Evolutionary conservation across 1,284 basidiomycete genomes (phyloP), one percentile per base, ranked within the genome.

Genomic region (Sporisorium sorghi): DNA sequence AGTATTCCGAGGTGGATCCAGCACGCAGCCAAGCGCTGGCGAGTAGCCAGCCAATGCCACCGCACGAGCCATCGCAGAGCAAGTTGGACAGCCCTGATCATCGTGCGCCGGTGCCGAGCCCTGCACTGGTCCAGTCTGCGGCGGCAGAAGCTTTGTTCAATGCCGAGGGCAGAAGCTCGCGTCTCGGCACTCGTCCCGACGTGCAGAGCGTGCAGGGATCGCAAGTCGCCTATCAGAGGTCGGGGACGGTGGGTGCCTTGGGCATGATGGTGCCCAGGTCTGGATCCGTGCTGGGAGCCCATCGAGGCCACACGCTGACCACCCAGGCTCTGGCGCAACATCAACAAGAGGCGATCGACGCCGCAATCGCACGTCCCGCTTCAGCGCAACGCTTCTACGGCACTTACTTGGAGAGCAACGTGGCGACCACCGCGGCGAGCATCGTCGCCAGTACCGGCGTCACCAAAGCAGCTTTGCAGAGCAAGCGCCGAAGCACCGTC

Each of bases 401-500:
- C 15, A 67, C 70, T 1, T 42, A 32, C 12, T 37, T 63, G 26
- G 70, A 73, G 40, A 58, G 50, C 58, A 73, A 73, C 33, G 55
- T 44, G 11, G 28, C 58, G 11, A 67, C 59, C 15, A 64, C 63
- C 15, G 64, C 64, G 0, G 59, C 70, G 6, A 61, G 58, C 54
- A 68, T 73, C 43, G 61, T 66, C 10, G 55, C 71, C 1, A 65
- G 53, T 54, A 61, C 44, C 8, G 61, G 65, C n/a, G 57, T 58
- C 19, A 67, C 70, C 33, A 73, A 68, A 47, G 60, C 71, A 3
- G 71, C 71, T 37, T 21, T 66, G 47, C 72, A 75, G 54, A 69
- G 72, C 57, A 75, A 75, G 44, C 66, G 72, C 12, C 62, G 72
- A 12, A 75, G 72, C 57, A 75, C 72, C 30, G 62, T 70, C 14